Percentiles rank a stretch among this genome's conserved stretches.
Conservation (phyloP, 768 basidiomycete genomes). For the Hortiboletus flavorubellus region DNA sequence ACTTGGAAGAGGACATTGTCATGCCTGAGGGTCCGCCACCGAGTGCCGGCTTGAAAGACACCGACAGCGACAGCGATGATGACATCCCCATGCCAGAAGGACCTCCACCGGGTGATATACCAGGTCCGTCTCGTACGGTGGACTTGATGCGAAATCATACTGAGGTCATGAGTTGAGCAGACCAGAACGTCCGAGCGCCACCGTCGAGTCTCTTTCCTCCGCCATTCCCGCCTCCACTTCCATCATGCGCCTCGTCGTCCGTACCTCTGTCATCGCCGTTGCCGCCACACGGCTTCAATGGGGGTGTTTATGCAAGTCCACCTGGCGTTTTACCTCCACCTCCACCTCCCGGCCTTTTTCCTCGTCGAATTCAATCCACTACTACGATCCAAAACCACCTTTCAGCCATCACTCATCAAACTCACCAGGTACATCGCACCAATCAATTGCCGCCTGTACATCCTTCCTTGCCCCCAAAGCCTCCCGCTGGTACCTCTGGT, state of each 20-base stretch:
- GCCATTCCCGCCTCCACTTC: constrained; percentile 26
- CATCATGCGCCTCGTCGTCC: constrained; percentile 18
- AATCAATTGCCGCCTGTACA: constrained; percentile 36
- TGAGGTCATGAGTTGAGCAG: constrained; percentile 6
- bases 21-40: constrained; percentile 66
- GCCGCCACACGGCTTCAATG: constrained; percentile 12
- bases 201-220: not conserved
- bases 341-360: constrained; percentile 67
- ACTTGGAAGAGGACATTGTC: constrained; percentile 55
- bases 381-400: constrained; percentile 72
- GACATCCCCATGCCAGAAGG: constrained; percentile 90
- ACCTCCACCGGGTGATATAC: constrained; percentile 49
- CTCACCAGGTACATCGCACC: constrained; percentile 71
- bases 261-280: constrained; percentile 16
- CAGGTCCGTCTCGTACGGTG: constrained; percentile 15
- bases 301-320: constrained; percentile 3
- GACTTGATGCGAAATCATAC: not conserved
- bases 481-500: constrained; percentile 21
- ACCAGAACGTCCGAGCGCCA: constrained; percentile 2
- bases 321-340: constrained; percentile 29
- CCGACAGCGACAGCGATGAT: constrained; percentile 61
- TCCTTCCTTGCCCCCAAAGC: constrained; percentile 45
- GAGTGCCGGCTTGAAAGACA: constrained; percentile 35
- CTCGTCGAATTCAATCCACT: constrained; percentile 47
- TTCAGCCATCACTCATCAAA: constrained; percentile 71